Percentiles rank a stretch among this genome's conserved stretches.
Conservation (phyloP, 495 filamentous ascomycete genomes). For the Jackrogersella minutella region DNA sequence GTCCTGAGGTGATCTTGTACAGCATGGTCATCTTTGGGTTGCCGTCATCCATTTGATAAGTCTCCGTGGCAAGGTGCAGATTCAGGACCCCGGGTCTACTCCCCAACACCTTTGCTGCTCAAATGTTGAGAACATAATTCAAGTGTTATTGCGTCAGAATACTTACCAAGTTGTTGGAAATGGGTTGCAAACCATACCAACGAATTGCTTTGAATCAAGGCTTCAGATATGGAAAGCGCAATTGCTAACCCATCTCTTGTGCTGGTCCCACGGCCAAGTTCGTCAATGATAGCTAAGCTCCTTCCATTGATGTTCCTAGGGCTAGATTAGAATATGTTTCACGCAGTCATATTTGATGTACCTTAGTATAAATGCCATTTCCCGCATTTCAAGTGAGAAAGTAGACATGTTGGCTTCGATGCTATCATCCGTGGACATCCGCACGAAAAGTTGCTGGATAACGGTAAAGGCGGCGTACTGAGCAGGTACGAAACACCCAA, state of each 20-base stretch:
- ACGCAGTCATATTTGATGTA: slow-evolving; percentile 56
- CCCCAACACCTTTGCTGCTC: slow-evolving; percentile 70
- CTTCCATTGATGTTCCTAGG: slow-evolving; percentile 71
- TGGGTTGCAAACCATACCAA: slow-evolving; percentile 94
- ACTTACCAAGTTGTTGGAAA: slow-evolving; percentile 75
- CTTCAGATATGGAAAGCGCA: slow-evolving; percentile 88
- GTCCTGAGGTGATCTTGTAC: slow-evolving; percentile 78
- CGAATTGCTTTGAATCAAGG: slow-evolving; percentile 76
- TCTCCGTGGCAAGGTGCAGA: slow-evolving; percentile 80
- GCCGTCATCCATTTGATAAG: slow-evolving; percentile 53
- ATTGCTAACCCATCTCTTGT: slow-evolving; percentile 88
- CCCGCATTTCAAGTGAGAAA: slow-evolving; percentile 93
- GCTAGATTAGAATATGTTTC: slow-evolving; percentile 18
- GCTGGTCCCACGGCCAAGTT: slow-evolving; percentile 91
- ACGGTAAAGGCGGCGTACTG: slow-evolving; percentile 83
- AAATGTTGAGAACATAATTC: slow-evolving; percentile 5
- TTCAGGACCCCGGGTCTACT: slow-evolving; percentile 79
- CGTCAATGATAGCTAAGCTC: slow-evolving; percentile 88
- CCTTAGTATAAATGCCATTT: slow-evolving; percentile 88
- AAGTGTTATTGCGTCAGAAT: neutral
- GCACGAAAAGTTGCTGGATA: slow-evolving; percentile 82
- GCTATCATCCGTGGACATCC: slow-evolving; percentile 85
- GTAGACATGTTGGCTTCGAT: slow-evolving; percentile 93
- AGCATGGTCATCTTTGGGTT: slow-evolving; percentile 76
- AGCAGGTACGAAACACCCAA: slow-evolving; percentile 91